Evolutionary conservation across 768 basidiomycete genomes (phyloP), one percentile per base, ranked within the genome.

Genomic region (Rhodotorula diobovata): DNA sequence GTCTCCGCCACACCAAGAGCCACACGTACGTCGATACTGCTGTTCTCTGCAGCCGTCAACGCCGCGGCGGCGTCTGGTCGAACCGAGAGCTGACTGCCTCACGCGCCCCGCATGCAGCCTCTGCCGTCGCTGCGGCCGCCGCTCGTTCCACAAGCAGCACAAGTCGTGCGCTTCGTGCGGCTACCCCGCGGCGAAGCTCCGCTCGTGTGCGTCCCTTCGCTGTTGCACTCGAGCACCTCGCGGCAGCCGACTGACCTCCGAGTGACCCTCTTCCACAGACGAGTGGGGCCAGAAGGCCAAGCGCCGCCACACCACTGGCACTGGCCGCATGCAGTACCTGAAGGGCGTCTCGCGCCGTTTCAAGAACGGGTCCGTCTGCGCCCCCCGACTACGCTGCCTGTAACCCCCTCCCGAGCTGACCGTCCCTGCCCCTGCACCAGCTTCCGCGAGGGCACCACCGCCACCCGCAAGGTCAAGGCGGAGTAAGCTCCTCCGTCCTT

Each of bases 221-320:
- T 18, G n/a, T 23, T 25, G 21, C n/a, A n/a, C 4, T 11, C n/a
- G n/a, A 21, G 2, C 53, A 12, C 18, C 32, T 18, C 16, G 53
- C 12, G 50, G 14, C 11, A 25, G 34, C 21, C 21, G 46, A 35
- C 20, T 30, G 30, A 15, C 3, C 34, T 23, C 14, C 14, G 5
- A 11, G 32, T n/a, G 9, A 14, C 41, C 6, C 41, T 43, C 41
- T 12, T 18, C 23, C 21, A 54, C 68, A 76, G 74, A 88, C 83
- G 90, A 97, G 83, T 98, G 96, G 96, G 93, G 93, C 76, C 86
- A 88, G 81, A 99, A 99, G 87, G 96, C 96, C 65, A 97, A 98
- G 88, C 89, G 96, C 83, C 89, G 95, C 88, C 96, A 95, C 89
- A 98, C 95, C 59, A 97, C 96, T 70, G 96, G 96, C 70, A 94